Base-by-base conservation (phyloP, 2,329 filamentous ascomycete genomes). In the Fusarium gaditjirri region DNA sequence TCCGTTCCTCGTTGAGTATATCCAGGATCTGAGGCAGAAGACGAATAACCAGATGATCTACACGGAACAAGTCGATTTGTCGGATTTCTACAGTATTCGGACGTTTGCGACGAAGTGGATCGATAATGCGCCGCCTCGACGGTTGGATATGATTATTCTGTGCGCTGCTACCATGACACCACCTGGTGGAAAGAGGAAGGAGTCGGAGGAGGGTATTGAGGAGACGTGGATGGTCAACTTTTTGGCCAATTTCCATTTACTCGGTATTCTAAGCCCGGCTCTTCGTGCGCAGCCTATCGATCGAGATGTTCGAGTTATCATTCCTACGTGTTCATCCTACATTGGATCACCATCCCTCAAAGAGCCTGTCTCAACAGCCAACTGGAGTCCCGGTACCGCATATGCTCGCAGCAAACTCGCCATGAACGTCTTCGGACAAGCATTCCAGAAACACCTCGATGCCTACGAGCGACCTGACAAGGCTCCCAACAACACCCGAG, bases 31-130 rank as follows among this genome's bases (percentile, higher is more conserved):
- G 44, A 92, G 97, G 61, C 85, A 87, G 33, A 86, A 87, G 59
- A 94, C 94, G 12, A 87, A 89, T 36, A 98, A 98, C 83, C 87
- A 95, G 65, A 87, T 99, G 78, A 94, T 99, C 75, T 98, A 97
- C 77, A 94, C 96, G 66, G 96, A 99, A 81, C 93, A 97, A 82
- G 94, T 97, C 76, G 94, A 99, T 79, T 89, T 99, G 33, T 84
- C 92, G 17, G 95, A 92, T 21, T 86, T 99, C n/a, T 90, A 97
- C 80, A 97, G 93, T 80, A 92, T 99, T 76, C 93, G 96, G 42
- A 88, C 91, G 70, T 99, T 99, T 80, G 96, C 96, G 17, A 99
- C 96, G 0, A 95, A 94, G 84, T 99, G 97, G 95, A 94, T 99
- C 73, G 95, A 99, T 81, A 98, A 98, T 81, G 89, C 93, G 27